Conservation (phyloP, 257 asterid genomes). For the Fraxinus americana region DNA sequence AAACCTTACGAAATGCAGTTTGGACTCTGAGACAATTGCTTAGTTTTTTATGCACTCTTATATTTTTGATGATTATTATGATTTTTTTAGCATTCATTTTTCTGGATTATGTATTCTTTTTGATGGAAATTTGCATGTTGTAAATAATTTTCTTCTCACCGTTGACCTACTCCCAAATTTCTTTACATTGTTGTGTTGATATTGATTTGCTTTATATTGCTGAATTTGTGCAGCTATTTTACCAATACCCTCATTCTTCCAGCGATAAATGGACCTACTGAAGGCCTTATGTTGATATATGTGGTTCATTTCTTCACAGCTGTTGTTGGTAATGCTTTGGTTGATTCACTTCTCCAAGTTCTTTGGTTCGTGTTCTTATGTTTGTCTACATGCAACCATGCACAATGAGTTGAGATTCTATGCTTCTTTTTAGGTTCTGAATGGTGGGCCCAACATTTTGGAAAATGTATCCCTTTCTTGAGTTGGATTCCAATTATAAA, state of each 20-base stretch:
- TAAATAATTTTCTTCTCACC: neutral
- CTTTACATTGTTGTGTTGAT: neutral
- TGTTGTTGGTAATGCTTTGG: constrained; percentile 55
- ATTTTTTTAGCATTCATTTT: neutral
- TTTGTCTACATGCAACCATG: constrained; percentile 15
- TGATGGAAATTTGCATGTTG: neutral
- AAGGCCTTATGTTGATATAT: constrained; percentile 87
- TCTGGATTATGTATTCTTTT: neutral
- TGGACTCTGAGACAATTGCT: neutral
- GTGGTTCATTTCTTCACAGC: constrained; percentile 69
- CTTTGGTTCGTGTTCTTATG: constrained; percentile 5
- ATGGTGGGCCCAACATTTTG: constrained; percentile 92
- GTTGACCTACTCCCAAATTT: neutral
- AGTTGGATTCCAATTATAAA: constrained; percentile 79
- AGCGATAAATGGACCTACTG: constrained; percentile 91
- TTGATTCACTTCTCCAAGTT: constrained; percentile 24
- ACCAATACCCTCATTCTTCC: constrained; percentile 95
- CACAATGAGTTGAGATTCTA: constrained; percentile 15
- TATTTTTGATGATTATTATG: neutral
- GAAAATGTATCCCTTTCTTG: constrained; percentile 70
- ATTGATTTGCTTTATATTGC: constrained; percentile 18
- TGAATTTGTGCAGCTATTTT: constrained; percentile 64
- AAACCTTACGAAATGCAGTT: neutral
- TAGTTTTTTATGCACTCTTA: neutral
- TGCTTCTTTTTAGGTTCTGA: constrained; percentile 68